These are phyloP conservation scores for Neofusicoccum kwambonambiense DNA, from an alignment of 2,329 filamentous ascomycete genomes.

Conservation along the genomic window DNA sequence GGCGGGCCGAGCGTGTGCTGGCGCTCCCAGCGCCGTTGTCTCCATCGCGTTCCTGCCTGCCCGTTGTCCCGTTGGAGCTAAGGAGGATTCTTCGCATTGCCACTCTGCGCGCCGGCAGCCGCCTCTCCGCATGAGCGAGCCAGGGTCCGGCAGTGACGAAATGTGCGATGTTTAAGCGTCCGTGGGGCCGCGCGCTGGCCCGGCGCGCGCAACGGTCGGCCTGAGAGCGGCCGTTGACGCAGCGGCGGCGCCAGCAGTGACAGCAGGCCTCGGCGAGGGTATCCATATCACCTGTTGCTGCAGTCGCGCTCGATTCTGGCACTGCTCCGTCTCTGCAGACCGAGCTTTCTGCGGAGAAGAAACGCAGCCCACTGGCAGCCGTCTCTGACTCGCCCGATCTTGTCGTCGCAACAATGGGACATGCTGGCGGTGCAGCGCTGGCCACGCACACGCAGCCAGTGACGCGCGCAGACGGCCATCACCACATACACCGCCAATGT, in stretches of 20 bases:
- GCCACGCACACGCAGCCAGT: conserved; percentile 6
- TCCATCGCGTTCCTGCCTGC: background rate
- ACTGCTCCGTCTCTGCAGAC: conserved; percentile 8
- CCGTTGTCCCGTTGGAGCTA: background rate
- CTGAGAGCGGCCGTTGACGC: background rate
- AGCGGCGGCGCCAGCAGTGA: background rate
- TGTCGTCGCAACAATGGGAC: background rate
- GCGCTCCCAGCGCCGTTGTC: background rate
- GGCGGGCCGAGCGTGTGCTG: background rate
- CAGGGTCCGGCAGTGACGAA: conserved; percentile 13
- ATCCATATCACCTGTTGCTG: conserved; percentile 2
- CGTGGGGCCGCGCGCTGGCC: background rate
- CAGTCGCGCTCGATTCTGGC: conserved; percentile 4
- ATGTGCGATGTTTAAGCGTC: background rate
- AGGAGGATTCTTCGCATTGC: background rate
- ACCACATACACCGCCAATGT: conserved; percentile 6
- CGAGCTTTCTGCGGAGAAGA: conserved; percentile 9
- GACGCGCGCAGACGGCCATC: conserved; percentile 5
- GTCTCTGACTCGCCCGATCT: conserved; percentile 6
- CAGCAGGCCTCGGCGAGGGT: background rate
- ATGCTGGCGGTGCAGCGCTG: conserved; percentile 7
- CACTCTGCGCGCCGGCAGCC: background rate
- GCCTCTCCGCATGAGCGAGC: background rate
- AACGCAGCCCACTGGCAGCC: background rate
- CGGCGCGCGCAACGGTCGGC: conserved; percentile 4